Conservation (phyloP, 306 rosid species). For the Prunus armeniaca region DNA sequence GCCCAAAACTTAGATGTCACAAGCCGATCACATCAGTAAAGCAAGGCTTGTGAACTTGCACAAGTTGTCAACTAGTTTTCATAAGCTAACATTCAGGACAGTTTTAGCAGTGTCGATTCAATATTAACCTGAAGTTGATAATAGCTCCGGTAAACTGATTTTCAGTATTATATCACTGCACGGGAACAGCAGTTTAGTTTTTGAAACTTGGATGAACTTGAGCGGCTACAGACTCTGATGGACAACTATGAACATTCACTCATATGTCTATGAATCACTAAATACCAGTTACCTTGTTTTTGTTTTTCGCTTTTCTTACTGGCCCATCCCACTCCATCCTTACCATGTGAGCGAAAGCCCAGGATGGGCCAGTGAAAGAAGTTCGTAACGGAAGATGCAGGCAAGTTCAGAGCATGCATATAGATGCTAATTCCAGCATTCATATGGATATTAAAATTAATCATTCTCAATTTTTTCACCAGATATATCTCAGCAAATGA, state of each 20-base stretch:
- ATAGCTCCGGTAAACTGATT: background rate
- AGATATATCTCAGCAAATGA: background rate
- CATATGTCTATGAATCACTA: background rate
- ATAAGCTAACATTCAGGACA: background rate
- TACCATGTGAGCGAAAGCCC: background rate
- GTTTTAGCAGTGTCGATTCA: background rate
- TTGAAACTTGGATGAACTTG: background rate
- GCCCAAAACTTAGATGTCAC: too few relatives aligned
- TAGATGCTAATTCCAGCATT: conserved; percentile 5
- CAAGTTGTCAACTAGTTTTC: background rate
- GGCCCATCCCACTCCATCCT: too few relatives aligned
- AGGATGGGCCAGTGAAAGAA: background rate
- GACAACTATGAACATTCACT: background rate
- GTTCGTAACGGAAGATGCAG: background rate
- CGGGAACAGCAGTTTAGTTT: background rate
- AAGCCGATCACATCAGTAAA: too few relatives aligned
- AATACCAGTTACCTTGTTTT: background rate
- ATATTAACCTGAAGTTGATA: background rate
- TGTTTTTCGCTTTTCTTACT: too few relatives aligned
- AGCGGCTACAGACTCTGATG: background rate
- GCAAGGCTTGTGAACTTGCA: too few relatives aligned
- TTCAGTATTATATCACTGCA: background rate
- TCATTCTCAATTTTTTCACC: background rate
- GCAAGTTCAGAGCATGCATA: background rate
- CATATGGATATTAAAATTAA: background rate